Percentiles rank a stretch among this genome's conserved stretches.
Evolutionary conservation across 2,329 filamentous ascomycete genomes (phyloP).

Genomic region (Whalleya microplaca): DNA sequence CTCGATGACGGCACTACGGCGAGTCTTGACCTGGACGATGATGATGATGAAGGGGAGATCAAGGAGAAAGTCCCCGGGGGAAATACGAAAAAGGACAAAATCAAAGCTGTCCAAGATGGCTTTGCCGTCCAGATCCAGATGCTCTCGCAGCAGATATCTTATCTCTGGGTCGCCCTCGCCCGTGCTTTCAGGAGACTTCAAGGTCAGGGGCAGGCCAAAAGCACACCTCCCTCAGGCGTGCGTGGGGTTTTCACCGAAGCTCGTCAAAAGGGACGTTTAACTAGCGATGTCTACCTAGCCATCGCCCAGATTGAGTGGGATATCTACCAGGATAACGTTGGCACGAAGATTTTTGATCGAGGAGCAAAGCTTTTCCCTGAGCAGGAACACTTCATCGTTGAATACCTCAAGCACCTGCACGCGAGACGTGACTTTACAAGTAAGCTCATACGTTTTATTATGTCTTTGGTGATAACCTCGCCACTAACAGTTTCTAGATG

Average conservation of each 20-base stretch:
- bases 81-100: slow-evolving; percentile 67
- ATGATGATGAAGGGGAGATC: slow-evolving; percentile 57
- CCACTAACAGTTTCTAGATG: slow-evolving; percentile 61
- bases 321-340: slow-evolving; percentile 92
- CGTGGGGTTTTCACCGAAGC: slow-evolving; percentile 90
- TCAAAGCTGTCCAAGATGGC: slow-evolving; percentile 64
- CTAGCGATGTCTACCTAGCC: slow-evolving; percentile 93
- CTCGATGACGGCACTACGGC: slow-evolving; percentile 30
- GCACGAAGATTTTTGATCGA: slow-evolving; percentile 93
- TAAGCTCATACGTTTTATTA: slow-evolving; percentile 51
- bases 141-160: slow-evolving; percentile 84
- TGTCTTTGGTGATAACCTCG: slow-evolving; percentile 9
- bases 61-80: slow-evolving; percentile 45
- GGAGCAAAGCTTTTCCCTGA: slow-evolving; percentile 92
- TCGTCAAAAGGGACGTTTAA: slow-evolving; percentile 82
- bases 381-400: slow-evolving; percentile 89
- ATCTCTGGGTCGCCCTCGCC: slow-evolving; percentile 93
- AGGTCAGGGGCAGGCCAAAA: slow-evolving; percentile 68
- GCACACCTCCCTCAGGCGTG: slow-evolving; percentile 66
- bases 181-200: slow-evolving; percentile 93
- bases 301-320: slow-evolving; percentile 92
- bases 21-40: slow-evolving; percentile 42
- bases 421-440: slow-evolving; percentile 91
- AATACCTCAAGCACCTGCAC: slow-evolving; percentile 94
- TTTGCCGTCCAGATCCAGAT: slow-evolving; percentile 74